A percentile compares a stretch with the other conserved stretches of the same genome.
phyloP scores from a whole-genome alignment of 1,284 basidiomycete species.

The Singerocomus rubriflavus region DNA sequence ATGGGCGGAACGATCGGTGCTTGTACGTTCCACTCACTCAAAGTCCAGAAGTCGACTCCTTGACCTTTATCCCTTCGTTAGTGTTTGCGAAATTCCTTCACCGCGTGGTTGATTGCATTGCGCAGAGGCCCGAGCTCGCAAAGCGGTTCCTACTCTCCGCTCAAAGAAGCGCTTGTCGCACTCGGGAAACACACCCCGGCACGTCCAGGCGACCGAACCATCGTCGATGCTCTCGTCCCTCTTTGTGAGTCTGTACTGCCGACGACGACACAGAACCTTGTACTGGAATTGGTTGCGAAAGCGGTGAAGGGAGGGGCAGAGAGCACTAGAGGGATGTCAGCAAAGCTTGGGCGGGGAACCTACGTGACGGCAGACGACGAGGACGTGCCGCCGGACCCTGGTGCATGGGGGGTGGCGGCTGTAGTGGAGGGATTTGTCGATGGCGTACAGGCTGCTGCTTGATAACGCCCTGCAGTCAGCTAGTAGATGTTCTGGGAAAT shows the following conservation, averaged over 20 bases:
- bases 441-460: background rate
- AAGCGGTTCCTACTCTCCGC: background rate
- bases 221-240: constrained; percentile 51
- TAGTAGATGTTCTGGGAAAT: too few species aligned
- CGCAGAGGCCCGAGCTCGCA: background rate
- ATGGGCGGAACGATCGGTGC: constrained; percentile 21
- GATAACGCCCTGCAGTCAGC: background rate
- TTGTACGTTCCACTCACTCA: constrained; percentile 6
- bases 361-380: constrained; percentile 38
- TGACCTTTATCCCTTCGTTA: constrained; percentile 11
- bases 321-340: constrained; percentile 44
- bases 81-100: constrained; percentile 54
- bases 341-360: constrained; percentile 47
- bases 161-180: constrained; percentile 30
- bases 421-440: constrained; percentile 35
- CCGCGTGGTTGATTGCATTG: constrained; percentile 32
- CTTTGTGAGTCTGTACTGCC: constrained; percentile 35
- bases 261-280: background rate
- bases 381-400: constrained; percentile 46
- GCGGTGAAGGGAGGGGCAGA: constrained; percentile 45
- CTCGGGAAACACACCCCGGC: constrained; percentile 49
- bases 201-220: constrained; percentile 50
- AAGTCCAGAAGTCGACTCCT: too few species aligned
- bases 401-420: constrained; percentile 49
- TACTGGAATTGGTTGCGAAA: constrained; percentile 30